phyloP scores from a whole-genome alignment of 73 alveolate species.

The Symbiodinium pilosum region DNA sequence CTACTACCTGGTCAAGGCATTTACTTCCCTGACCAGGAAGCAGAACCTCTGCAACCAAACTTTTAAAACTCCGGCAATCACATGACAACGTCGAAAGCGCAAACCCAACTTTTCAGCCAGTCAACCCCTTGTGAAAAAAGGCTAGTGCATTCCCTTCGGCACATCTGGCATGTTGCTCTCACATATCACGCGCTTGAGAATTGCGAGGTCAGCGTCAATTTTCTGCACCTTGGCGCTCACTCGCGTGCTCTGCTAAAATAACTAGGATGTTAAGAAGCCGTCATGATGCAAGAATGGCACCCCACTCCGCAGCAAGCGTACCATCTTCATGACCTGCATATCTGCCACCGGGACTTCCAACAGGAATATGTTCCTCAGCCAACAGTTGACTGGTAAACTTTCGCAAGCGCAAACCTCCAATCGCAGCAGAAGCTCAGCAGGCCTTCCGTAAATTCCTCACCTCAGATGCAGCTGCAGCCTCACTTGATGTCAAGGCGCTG shows the following conservation, averaged over 20 bases:
- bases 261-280: too few relatives aligned
- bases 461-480: neutral
- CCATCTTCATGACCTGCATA: conserved; percentile 62
- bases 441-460: conserved; percentile 64
- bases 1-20: too few relatives aligned
- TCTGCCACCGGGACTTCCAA: conserved; percentile 62
- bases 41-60: too few relatives aligned
- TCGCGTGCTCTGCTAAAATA: neutral
- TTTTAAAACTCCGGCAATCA: too few relatives aligned
- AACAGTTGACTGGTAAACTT: too few relatives aligned
- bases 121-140: too few relatives aligned
- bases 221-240: neutral
- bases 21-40: too few relatives aligned
- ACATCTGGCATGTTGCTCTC: neutral
- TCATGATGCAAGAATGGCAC: neutral
- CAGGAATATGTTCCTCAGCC: conserved; percentile 43
- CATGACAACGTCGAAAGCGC: too few relatives aligned
- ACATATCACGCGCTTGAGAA: neutral
- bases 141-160: too few relatives aligned
- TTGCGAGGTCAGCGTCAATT: neutral
- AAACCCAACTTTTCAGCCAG: too few relatives aligned
- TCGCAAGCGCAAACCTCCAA: neutral
- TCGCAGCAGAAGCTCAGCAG: conserved; percentile 16
- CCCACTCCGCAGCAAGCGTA: conserved; percentile 50
- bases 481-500: too few relatives aligned